Percentiles rank a stretch among this genome's conserved stretches.
Evolutionary conservation across 2,329 filamentous ascomycete genomes (phyloP).

Genomic region (Pyricularia grisea): DNA sequence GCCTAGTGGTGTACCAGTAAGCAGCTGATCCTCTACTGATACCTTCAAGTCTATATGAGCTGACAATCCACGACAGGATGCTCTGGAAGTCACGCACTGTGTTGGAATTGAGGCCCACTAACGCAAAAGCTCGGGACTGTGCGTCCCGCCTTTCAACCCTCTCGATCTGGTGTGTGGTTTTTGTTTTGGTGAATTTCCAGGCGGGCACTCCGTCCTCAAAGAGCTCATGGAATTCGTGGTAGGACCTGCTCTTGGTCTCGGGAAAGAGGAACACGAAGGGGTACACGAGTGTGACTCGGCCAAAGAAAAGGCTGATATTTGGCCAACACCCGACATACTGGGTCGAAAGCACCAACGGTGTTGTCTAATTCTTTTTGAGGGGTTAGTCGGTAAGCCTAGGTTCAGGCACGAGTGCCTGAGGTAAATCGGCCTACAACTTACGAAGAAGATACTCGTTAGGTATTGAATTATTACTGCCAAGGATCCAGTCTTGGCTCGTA

Average conservation of each 20-base stretch:
- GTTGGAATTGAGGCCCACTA: not conserved
- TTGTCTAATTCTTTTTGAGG: conserved; percentile 9
- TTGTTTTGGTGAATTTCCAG: conserved; percentile 9
- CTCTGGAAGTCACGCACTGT: not conserved
- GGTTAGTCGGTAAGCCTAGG: not conserved
- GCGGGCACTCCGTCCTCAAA: conserved; percentile 12
- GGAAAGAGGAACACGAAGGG: conserved; percentile 10
- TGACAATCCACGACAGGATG: not conserved
- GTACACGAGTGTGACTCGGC: conserved; percentile 9
- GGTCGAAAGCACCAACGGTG: conserved; percentile 14
- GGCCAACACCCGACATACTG: conserved; percentile 9
- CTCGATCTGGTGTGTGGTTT: no score
- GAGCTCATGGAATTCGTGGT: conserved; percentile 13
- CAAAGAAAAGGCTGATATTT: conserved; percentile 11
- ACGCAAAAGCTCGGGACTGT: no score
- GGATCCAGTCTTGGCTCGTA: conserved; percentile 6
- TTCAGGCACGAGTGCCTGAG: not conserved
- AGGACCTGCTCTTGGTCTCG: conserved; percentile 14
- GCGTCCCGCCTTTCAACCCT: no score
- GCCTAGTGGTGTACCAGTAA: conserved; percentile 51
- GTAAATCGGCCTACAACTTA: not conserved
- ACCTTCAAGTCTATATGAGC: not conserved
- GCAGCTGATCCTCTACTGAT: not conserved
- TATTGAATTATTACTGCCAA: conserved; percentile 6
- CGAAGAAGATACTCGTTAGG: conserved; percentile 4